These are phyloP conservation scores for Tanacetum coccineum DNA, from an alignment of 129 eudicot species.

Conservation along the genomic window DNA sequence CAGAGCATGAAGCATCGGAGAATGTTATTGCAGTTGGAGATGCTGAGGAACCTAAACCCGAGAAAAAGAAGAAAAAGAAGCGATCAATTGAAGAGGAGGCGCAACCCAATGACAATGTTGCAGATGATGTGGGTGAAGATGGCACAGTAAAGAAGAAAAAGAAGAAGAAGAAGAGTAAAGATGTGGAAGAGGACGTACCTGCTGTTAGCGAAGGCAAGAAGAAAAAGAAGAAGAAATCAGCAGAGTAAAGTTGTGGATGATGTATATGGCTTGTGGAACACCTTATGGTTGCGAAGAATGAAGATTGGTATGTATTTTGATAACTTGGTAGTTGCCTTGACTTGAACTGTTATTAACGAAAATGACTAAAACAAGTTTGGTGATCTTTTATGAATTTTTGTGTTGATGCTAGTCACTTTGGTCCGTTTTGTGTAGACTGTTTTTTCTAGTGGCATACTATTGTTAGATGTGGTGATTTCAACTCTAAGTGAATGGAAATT, in stretches of 20 bases:
- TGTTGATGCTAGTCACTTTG: background rate
- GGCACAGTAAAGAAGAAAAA: slow-evolving; percentile 61
- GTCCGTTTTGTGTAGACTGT: background rate
- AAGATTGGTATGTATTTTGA: background rate
- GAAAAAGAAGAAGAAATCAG: slow-evolving; percentile 45
- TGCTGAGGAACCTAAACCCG: slow-evolving; percentile 33
- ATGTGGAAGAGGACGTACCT: slow-evolving; percentile 35
- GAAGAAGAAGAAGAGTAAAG: slow-evolving; percentile 62
- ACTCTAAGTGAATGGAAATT: too few species aligned
- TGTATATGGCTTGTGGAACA: background rate
- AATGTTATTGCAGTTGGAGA: slow-evolving; percentile 42
- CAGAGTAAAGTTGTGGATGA: slow-evolving; percentile 6
- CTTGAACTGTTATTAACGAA: background rate
- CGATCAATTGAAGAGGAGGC: slow-evolving; percentile 47
- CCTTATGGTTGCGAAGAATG: background rate
- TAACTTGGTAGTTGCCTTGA: slow-evolving; percentile 6
- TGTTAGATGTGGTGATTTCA: too few species aligned
- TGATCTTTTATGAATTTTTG: background rate
- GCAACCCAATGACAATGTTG: slow-evolving; percentile 22
- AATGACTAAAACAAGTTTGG: background rate
- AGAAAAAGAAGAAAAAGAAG: slow-evolving; percentile 76
- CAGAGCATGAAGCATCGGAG: slow-evolving; percentile 31
- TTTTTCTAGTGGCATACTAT: background rate
- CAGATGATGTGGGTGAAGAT: slow-evolving; percentile 28
- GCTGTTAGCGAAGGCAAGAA: slow-evolving; percentile 48